phyloP scores from a whole-genome alignment of 352 stramenopile genomes.

The Pythium coloratum region DNA sequence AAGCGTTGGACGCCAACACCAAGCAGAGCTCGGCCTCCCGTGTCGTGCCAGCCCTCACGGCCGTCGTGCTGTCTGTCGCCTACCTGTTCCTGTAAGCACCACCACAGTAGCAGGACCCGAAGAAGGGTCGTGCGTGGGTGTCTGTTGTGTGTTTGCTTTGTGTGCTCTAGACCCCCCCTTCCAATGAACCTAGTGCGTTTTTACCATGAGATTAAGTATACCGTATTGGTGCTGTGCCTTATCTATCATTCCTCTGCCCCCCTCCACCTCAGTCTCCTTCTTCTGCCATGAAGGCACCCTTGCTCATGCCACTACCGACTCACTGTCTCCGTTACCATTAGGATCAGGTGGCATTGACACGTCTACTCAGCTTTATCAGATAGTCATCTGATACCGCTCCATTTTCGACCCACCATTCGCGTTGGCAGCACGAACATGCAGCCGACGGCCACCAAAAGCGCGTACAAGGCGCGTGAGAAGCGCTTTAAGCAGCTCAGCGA shows the following conservation, averaged over 20 bases:
- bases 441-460: slow-evolving; percentile 15
- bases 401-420: slow-evolving; percentile 4
- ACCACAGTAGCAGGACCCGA: not conserved
- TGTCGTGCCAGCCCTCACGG: slow-evolving; percentile 31
- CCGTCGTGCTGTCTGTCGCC: slow-evolving; percentile 36
- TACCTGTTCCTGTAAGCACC: slow-evolving; percentile 47
- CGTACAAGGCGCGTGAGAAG: slow-evolving; percentile 80
- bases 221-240: slow-evolving; percentile 3
- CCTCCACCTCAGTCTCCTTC: not conserved
- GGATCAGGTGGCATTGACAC: not conserved
- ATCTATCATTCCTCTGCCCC: not conserved
- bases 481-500: slow-evolving; percentile 54
- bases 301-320: no score
- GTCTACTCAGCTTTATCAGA: not conserved
- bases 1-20: slow-evolving; percentile 37
- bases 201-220: slow-evolving; percentile 14
- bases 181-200: slow-evolving; percentile 32
- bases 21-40: slow-evolving; percentile 34
- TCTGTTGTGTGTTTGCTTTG: not conserved
- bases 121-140: not conserved
- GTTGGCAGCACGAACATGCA: not conserved
- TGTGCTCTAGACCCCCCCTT: slow-evolving; percentile 25
- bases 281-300: not conserved
- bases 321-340: not conserved
- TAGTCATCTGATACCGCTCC: not conserved